Base-by-base conservation (phyloP, 192 early-diverging fungal species). In the Umbelopsis vinacea region DNA sequence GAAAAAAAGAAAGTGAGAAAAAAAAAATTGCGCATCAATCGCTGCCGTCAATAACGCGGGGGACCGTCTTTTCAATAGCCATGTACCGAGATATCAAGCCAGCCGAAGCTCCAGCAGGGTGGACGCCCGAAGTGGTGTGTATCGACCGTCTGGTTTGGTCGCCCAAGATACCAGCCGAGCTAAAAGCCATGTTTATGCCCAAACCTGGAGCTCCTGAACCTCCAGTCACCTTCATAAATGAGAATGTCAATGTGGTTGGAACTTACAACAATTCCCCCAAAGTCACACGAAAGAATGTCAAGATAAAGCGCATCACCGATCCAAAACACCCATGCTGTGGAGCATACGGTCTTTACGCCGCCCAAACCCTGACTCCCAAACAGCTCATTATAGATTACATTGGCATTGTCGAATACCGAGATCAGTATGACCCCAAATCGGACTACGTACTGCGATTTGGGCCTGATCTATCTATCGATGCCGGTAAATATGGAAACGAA, bases 381-480 rank as follows among this genome's bases (percentile, higher is more conserved):
- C 72, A 76, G 17, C 69, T 77, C 10, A 67, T 82, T 24, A 66
- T 82, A 23, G 81, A 82, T 45, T 82, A 82, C 45, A 21, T 82
- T 46, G 81, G 81, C 4, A 52, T 80, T 0, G 79, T 82, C 8
- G 72, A 77, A 35, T 79, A 75, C 52, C 46, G 76, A 17, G 70
- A 76, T 52, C 60, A 53, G 9, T 80, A 82, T 52, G 68, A 74
- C n/a, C 38, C 71, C 2, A 69, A 55, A 10, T 82, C 81, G 8
- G 81, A 82, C 14, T 82, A 82, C 54, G 81, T 82, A 11, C 66
- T 82, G 6, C 75, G 73, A 15, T 74, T 72, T 43, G 77, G 72
- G 0, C 52, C 50, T 6, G 81, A 77, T 48, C 21, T 77, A 12
- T 82, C 78, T 8, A 74, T 82, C 11, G 81, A 82, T 47, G 81